A percentile compares a stretch with the other conserved stretches of the same genome.
Evolutionary conservation across 345 rosid genomes (phyloP).

Genomic region (Fremontodendron californicum): DNA sequence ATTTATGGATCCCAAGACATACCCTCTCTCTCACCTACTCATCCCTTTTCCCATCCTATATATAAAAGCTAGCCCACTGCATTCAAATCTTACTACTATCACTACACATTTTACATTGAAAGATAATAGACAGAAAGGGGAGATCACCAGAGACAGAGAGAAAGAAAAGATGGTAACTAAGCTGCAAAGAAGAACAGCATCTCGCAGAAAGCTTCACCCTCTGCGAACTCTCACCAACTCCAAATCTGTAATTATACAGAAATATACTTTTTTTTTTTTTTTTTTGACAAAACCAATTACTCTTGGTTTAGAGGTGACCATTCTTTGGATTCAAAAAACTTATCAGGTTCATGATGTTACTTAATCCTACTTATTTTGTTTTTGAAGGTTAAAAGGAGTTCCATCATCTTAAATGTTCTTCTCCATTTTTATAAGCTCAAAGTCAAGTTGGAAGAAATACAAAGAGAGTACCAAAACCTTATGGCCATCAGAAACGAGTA

Average conservation of each 20-base stretch:
- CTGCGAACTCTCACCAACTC: constrained; percentile 38
- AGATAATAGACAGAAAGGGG: neutral
- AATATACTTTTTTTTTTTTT: neutral
- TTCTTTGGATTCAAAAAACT: too few relatives aligned
- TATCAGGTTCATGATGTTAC: neutral
- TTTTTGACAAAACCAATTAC: neutral
- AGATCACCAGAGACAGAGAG: too few relatives aligned
- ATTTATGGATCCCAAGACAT: constrained; percentile 41
- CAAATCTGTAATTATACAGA: constrained; percentile 41
- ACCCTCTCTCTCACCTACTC: neutral
- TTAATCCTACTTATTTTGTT: neutral
- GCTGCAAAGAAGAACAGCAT: constrained; percentile 37
- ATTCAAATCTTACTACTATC: neutral
- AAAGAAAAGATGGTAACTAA: constrained; percentile 44
- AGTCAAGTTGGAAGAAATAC: constrained; percentile 50
- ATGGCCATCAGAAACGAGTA: constrained; percentile 35
- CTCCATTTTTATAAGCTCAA: constrained; percentile 52
- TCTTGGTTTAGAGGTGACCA: neutral
- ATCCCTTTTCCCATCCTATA: constrained; percentile 29
- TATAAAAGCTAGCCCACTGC: constrained; percentile 24
- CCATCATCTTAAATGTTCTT: constrained; percentile 39
- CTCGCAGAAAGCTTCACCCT: constrained; percentile 46
- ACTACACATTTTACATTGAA: constrained; percentile 1
- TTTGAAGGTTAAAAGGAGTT: constrained; percentile 43
- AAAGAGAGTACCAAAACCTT: constrained; percentile 38